Evolutionary conservation across 768 basidiomycete genomes (phyloP), one percentile per base, ranked within the genome.

Genomic region (Kwoniella heveanensis): DNA sequence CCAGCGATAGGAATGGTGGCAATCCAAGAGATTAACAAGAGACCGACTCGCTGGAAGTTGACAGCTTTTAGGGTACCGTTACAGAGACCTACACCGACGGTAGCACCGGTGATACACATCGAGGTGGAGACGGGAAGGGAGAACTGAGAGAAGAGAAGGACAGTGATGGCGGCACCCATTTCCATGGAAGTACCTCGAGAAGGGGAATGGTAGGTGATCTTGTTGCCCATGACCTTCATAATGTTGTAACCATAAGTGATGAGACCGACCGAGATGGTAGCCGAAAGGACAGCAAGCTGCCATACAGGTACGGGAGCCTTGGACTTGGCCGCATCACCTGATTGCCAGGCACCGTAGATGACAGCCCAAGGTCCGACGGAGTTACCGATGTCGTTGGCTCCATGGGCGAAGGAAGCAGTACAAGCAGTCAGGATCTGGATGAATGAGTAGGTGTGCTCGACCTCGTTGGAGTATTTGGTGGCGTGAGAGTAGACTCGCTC

Each of bases 161-260:
- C 82, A 27, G 83, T 83, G 67, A 82, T 79, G 47, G 81, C 73
- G 12, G 81, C 80, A 15, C 81, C 82, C 59, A 83, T 71, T 65
- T 83, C 83, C 83, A 83, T 83, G 9, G 80, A 77, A 68, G 78
- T 81, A 5, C 83, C 83, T 49, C 83, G 80, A 2, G 80, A 81
- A 1, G 83, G 82, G 0, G 81, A 82, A 64, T 79, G 74, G 27
- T 81, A 76, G 26, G 82, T 83, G 71, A 83, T 77, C 52, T 74
- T 73, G 79, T 81, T 81, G 1, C 81, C 79, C 71, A 80, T 74
- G 30, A 79, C 77, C 57, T 74, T 74, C 80, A 81, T 81, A 65
- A 82, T 81, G 75, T 82, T 80, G 77, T 81, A 81, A 26, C 79
- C 78, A 62, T 77, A 76, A 15, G 72, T 73, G 54, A 66, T 60